These are phyloP conservation scores for Nicotiana knightiana DNA, from an alignment of 257 asterid genomes.

Conservation along the genomic window DNA sequence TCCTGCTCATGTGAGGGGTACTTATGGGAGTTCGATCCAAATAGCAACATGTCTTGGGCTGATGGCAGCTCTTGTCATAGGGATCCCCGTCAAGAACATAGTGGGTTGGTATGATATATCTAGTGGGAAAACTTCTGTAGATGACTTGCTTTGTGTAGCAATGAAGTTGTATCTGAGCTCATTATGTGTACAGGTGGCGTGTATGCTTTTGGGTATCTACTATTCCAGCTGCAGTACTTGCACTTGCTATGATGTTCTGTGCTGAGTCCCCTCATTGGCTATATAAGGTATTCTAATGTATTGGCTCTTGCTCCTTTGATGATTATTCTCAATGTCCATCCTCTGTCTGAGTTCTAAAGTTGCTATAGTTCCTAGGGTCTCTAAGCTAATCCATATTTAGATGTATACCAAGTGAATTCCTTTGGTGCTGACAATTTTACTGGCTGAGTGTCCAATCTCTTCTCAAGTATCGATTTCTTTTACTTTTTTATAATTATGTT, in stretches of 20 bases:
- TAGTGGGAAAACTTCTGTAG: not conserved
- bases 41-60: conserved; percentile 85
- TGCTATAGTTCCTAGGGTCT: not conserved
- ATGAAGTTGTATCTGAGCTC: conserved; percentile 13
- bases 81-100: conserved; percentile 67
- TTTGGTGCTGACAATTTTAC: not conserved
- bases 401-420: not conserved
- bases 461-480: not conserved
- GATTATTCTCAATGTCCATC: not conserved
- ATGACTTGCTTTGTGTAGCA: not conserved
- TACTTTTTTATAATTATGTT: not conserved
- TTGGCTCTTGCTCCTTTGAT: conserved; percentile 5
- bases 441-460: not conserved
- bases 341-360: not conserved
- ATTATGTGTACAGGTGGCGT: conserved; percentile 70
- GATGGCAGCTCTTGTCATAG: conserved; percentile 61
- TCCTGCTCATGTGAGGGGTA: conserved; percentile 91
- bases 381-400: not conserved
- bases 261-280: conserved; percentile 95
- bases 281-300: conserved; percentile 53
- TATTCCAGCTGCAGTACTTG: conserved; percentile 70
- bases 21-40: conserved; percentile 89
- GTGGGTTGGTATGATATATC: conserved; percentile 64
- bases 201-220: conserved; percentile 78
- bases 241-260: conserved; percentile 72